Evolutionary conservation across 495 filamentous ascomycete species (phyloP), one percentile per base, ranked within the genome.

Genomic region (Gamarada debralockiae): DNA sequence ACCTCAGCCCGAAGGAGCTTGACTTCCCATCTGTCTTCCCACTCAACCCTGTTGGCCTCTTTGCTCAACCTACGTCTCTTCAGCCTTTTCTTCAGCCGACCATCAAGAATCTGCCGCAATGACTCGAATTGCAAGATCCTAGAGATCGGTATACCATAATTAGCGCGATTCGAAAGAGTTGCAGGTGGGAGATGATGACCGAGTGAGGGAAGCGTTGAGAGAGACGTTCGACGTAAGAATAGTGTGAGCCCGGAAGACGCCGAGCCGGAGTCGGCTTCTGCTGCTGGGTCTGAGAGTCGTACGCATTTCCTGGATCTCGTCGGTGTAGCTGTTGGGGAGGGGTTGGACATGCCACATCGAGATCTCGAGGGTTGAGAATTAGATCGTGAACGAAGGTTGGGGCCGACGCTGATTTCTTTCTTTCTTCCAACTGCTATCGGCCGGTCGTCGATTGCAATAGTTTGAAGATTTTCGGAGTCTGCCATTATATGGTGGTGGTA

Each of bases 241-340:
- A 86, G 86, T 2, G 86, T 90, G 18, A 92, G 65, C 12, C 86
- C 85, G 0, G 85, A 88, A 2, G 83, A 78, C 36, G 64, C 54
- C 15, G 56, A 50, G 18, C 65, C 61, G 25, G 65, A 68, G 42
- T 64, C 25, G 17, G 53, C 52, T 12, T 63, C 65, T 25, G 80
- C 80, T 2, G 82, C 84, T 3, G 84, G 84, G 47, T 90, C 84
- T 0, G 86, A 89, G 65, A 88, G 87, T 24, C 87, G 82, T 39
- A 86, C 84, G 58, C 74, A 76, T 60, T 89, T 88, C 58, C 76
- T 79, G 9, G 72, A 48, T 48, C 60, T 56, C 41, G 59, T 59
- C 33, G 63, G 63, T 41, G 62, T 65, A 24, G 48, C 29, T 42
- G 62, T 59, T 23, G 62, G 62, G 4, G 62, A 60, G 15, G 49